A percentile compares a stretch with the other conserved stretches of the same genome.
Conservation (phyloP, 2,329 filamentous ascomycete species). For the Neonectria punicea region DNA sequence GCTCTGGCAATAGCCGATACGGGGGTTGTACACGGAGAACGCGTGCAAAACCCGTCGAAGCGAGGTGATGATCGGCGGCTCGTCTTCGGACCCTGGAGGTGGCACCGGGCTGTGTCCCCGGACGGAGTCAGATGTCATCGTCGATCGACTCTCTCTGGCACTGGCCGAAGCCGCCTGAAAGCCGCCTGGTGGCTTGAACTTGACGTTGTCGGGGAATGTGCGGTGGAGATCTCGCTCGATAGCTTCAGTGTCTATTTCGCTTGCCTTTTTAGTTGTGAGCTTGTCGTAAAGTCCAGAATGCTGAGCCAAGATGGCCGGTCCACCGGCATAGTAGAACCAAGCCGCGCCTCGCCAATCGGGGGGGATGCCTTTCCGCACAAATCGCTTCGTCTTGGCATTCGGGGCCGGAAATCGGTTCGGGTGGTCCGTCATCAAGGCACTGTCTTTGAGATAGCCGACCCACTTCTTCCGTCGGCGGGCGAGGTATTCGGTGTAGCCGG, state of each 20-base stretch:
- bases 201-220: constrained; percentile 93
- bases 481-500: constrained; percentile 78
- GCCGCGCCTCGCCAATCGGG: constrained; percentile 94
- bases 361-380: constrained; percentile 91
- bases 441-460: constrained; percentile 80
- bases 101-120: constrained; percentile 49
- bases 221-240: constrained; percentile 94
- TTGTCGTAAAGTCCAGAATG: constrained; percentile 81
- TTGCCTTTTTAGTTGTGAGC: constrained; percentile 72
- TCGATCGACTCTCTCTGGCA: constrained; percentile 51
- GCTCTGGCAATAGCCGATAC: constrained; percentile 94
- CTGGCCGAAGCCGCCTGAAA: constrained; percentile 47
- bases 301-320: constrained; percentile 80
- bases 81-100: constrained; percentile 55
- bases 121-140: constrained; percentile 44
- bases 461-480: constrained; percentile 83
- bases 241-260: constrained; percentile 81
- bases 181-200: constrained; percentile 76
- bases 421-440: constrained; percentile 74
- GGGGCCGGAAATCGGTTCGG: constrained; percentile 84
- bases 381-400: constrained; percentile 86
- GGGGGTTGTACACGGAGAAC: constrained; percentile 90
- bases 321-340: constrained; percentile 96
- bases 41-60: constrained; percentile 88
- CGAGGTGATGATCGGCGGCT: constrained; percentile 82